These are phyloP conservation scores for Cystoderma amianthinum DNA, from an alignment of 768 basidiomycete genomes.

Conservation along the genomic window DNA sequence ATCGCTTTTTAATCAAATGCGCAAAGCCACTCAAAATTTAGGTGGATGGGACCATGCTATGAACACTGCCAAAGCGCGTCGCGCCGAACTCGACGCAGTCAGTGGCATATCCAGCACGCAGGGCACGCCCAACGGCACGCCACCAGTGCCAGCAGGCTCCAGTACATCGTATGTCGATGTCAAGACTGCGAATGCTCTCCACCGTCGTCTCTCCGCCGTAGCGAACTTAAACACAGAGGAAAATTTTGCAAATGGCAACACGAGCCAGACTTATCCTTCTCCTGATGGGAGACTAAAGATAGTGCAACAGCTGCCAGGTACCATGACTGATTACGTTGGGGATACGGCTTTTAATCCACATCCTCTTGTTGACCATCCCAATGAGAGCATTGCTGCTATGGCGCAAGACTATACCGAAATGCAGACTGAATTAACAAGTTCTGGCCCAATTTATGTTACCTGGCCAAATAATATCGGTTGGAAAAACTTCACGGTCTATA, in stretches of 20 bases:
- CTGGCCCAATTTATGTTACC: conserved; percentile 56
- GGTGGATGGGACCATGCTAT: conserved; percentile 70
- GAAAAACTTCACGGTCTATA: conserved; percentile 78
- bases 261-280: conserved; percentile 8
- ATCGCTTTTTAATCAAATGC: conserved; percentile 34
- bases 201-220: conserved; percentile 47
- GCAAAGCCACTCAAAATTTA: conserved; percentile 34
- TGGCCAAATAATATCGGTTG: conserved; percentile 86
- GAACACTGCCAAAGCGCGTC: conserved; percentile 36
- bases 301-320: conserved; percentile 5
- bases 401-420: conserved; percentile 76
- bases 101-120: conserved; percentile 19
- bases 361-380: conserved; percentile 59
- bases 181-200: conserved; percentile 42
- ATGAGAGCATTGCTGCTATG: conserved; percentile 52
- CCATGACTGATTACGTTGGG: conserved; percentile 9
- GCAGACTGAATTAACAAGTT: conserved; percentile 66
- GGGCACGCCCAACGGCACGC: conserved; percentile 39
- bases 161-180: conserved; percentile 50
- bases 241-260: conserved; percentile 5
- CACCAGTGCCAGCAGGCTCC: conserved; percentile 33
- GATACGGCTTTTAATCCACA: too few species aligned
- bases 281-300: conserved; percentile 2
- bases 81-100: conserved; percentile 29
- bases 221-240: conserved; percentile 17